Conservation (phyloP, 2,329 filamentous ascomycete genomes). For the Xylaria hypoxylon region DNA sequence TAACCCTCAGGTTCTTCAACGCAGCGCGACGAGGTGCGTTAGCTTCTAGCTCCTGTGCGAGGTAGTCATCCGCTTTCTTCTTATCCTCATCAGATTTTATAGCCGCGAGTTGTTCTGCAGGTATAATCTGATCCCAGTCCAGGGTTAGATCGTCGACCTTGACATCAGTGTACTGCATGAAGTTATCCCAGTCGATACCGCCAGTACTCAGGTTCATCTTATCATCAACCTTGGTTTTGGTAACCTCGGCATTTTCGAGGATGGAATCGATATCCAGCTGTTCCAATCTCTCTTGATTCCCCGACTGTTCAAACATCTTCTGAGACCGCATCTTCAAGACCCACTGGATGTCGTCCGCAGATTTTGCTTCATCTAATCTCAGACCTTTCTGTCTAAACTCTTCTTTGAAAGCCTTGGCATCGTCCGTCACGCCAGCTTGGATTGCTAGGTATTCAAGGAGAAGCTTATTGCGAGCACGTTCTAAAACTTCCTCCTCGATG, state of each 20-base stretch:
- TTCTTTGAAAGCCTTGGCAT: slow-evolving; percentile 80
- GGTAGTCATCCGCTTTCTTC: slow-evolving; percentile 83
- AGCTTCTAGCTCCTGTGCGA: slow-evolving; percentile 84
- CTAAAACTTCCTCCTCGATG: slow-evolving; percentile 96
- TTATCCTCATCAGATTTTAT: slow-evolving; percentile 91
- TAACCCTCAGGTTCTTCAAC: slow-evolving; percentile 66
- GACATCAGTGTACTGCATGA: slow-evolving; percentile 97
- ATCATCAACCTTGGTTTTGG: slow-evolving; percentile 94
- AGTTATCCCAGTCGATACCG: slow-evolving; percentile 86
- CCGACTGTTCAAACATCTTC: slow-evolving; percentile 98
- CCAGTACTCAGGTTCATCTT: slow-evolving; percentile 92
- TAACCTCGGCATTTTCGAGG: slow-evolving; percentile 94
- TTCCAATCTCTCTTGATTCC: slow-evolving; percentile 95
- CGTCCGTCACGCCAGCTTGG: slow-evolving; percentile 95
- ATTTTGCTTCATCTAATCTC: slow-evolving; percentile 83
- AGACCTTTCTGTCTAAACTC: slow-evolving; percentile 82
- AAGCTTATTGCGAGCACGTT: slow-evolving; percentile 95
- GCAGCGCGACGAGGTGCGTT: slow-evolving; percentile 82
- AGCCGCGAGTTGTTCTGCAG: slow-evolving; percentile 87
- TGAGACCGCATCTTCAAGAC: slow-evolving; percentile 98
- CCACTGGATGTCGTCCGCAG: slow-evolving; percentile 93
- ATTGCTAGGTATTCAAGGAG: slow-evolving; percentile 98
- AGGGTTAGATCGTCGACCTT: slow-evolving; percentile 85
- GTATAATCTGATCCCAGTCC: slow-evolving; percentile 98
- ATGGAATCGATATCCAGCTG: slow-evolving; percentile 98